A percentile compares a stretch with the other conserved stretches of the same genome.
phyloP scores from a whole-genome alignment of 305 asterid genomes.

The Fraxinus xanthoxyloides region DNA sequence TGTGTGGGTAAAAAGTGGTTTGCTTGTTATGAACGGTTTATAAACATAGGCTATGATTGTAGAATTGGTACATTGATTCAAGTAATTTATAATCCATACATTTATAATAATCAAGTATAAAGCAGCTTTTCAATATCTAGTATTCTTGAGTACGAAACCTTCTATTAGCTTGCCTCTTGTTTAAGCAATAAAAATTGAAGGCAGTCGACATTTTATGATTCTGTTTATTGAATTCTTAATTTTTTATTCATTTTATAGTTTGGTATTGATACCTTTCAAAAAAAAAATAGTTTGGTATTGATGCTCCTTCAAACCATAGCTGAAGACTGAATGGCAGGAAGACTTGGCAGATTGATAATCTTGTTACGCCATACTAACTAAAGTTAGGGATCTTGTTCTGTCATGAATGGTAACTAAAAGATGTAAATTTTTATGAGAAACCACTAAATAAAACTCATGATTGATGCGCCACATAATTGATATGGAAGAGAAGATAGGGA shows the following conservation, averaged over 20 bases:
- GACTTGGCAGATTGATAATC: neutral
- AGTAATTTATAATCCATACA: neutral
- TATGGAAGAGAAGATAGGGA: neutral
- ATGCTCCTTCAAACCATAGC: neutral
- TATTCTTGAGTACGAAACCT: neutral
- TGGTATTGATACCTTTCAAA: no score
- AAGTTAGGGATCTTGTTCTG: neutral
- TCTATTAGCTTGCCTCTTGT: neutral
- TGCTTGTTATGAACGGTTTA: neutral
- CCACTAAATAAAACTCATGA: neutral
- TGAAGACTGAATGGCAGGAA: neutral
- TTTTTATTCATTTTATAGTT: neutral
- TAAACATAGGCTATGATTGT: neutral
- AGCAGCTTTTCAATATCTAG: slow-evolving; percentile 6
- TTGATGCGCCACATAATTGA: neutral
- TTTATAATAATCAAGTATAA: neutral
- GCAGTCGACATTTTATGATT: neutral
- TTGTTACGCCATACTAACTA: neutral
- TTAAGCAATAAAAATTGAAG: neutral
- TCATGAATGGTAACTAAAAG: neutral
- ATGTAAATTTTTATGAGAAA: neutral
- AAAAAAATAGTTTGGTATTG: neutral
- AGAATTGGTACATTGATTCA: neutral
- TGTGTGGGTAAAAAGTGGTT: neutral
- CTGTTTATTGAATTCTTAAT: slow-evolving; percentile 2